Evolutionary conservation across 805 yeast genomes (phyloP).

Genomic region (Saturnispora quitensis): DNA sequence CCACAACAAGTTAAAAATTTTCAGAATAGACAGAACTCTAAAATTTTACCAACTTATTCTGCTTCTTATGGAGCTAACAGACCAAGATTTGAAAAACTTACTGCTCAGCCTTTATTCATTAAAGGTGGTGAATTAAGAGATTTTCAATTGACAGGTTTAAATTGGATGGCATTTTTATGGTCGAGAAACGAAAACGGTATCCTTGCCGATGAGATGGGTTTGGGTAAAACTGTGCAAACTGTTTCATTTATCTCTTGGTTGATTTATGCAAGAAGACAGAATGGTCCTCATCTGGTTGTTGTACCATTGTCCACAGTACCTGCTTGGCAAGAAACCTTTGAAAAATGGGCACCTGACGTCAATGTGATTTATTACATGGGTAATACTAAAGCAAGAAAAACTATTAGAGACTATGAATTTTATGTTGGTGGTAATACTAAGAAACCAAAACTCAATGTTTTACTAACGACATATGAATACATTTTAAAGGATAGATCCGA

Average conservation of each 20-base stretch:
- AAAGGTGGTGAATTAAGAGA: slow-evolving; percentile 90
- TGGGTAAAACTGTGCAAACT: slow-evolving; percentile 96
- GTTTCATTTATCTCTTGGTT: slow-evolving; percentile 93
- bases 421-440: slow-evolving; percentile 47
- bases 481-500: slow-evolving; percentile 81
- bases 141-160: slow-evolving; percentile 94
- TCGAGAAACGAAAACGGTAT: slow-evolving; percentile 96
- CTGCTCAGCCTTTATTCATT: slow-evolving; percentile 79
- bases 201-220: slow-evolving; percentile 97
- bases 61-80: slow-evolving; percentile 67
- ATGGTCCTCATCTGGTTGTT: slow-evolving; percentile 94
- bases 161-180: slow-evolving; percentile 99
- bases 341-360: slow-evolving; percentile 93
- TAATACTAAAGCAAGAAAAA: slow-evolving; percentile 74
- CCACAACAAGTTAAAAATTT: slow-evolving; percentile 78
- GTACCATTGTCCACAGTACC: slow-evolving; percentile 95
- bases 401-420: slow-evolving; percentile 79
- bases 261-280: slow-evolving; percentile 88
- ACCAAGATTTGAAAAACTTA: slow-evolving; percentile 83
- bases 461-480: slow-evolving; percentile 92
- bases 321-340: slow-evolving; percentile 99
- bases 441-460: slow-evolving; percentile 83
- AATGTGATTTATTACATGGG: slow-evolving; percentile 92
- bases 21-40: slow-evolving; percentile 73
- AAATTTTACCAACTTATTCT: slow-evolving; percentile 73